Base-by-base conservation (phyloP, 1,139 yeast genomes). In the Magnusiomyces magnusii region DNA sequence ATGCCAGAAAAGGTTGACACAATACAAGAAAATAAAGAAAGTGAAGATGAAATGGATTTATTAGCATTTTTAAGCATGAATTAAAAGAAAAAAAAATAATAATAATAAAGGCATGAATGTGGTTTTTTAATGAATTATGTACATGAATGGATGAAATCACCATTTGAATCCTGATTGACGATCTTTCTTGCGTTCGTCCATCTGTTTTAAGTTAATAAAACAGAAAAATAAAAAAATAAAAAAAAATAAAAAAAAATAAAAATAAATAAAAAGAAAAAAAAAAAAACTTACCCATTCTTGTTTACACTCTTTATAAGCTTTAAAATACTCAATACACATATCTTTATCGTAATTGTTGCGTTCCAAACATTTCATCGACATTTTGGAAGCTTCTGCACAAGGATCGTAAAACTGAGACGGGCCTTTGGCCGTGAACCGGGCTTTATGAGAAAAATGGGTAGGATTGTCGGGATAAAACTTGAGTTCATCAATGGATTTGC, bases 321-420 rank as follows among this genome's bases (percentile, higher is more conserved):
- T 91, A 70, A 92, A 93, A 69, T 89, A 92, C 63, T 88, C 96
- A 63, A 80, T 82, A 71, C 99, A 93, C 61, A 82, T 82, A 31
- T 82, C 80, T 64, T 85, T 82, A 64, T 89, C 93, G 67, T 86
- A 92, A 68, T 87, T 82, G 68, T 90, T 82, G 62, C 85, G 73
- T 62, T 84, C 89, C 69, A 93, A 76, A 67, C 99, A 93, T 64
- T 81, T 82, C 66, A 91, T 76, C 42, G 96, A 87, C 80, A 95
- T 93, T 70, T 84, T 86, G 25, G 97, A 80, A 52, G 95, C 86
- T 69, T 90, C 92, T 59, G 86, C 87, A 72, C 99, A 93, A 0
- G 99, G 98, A 69, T 93, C 97, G 68, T 87, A 92, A 71, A 80
- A 93, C 71, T 86, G 84, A 5, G 96, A 85, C 1, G 96, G 87